Percentiles rank a stretch among this genome's conserved stretches.
phyloP scores from a whole-genome alignment of 495 filamentous ascomycete species.

The Usnea hakonensis region DNA sequence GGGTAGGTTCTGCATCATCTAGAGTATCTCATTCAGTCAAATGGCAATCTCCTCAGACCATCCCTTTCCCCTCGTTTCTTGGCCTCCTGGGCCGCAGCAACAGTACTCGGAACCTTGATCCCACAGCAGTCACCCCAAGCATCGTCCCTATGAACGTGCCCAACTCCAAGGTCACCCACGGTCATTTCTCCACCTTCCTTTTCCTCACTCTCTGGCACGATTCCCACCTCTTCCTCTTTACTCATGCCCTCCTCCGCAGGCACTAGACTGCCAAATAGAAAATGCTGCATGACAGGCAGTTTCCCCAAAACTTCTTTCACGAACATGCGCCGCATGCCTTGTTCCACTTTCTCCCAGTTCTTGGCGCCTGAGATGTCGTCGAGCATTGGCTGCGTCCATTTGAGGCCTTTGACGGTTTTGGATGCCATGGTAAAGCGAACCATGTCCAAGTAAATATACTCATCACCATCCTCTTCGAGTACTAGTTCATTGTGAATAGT shows the following conservation, averaged over 20 bases:
- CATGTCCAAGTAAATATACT: slow-evolving; percentile 85
- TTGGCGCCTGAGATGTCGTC: slow-evolving; percentile 94
- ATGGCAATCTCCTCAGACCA: slow-evolving; percentile 75
- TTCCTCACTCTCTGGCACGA: slow-evolving; percentile 43
- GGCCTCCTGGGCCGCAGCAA: slow-evolving; percentile 81
- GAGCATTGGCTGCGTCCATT: slow-evolving; percentile 98
- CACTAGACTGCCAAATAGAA: slow-evolving; percentile 80
- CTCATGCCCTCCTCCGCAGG: slow-evolving; percentile 73
- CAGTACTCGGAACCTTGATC: slow-evolving; percentile 91
- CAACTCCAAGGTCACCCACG: slow-evolving; percentile 54
- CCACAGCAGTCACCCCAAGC: slow-evolving; percentile 97
- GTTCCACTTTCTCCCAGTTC: slow-evolving; percentile 87
- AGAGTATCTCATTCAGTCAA: slow-evolving; percentile 53
- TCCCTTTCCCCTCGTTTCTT: slow-evolving; percentile 61
- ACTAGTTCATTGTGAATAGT: slow-evolving; percentile 78
- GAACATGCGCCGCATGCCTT: slow-evolving; percentile 95
- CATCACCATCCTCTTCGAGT: slow-evolving; percentile 74
- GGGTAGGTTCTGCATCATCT: no score
- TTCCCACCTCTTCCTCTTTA: slow-evolving; percentile 26
- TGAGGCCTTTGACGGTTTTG: slow-evolving; percentile 89
- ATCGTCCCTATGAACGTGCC: slow-evolving; percentile 59
- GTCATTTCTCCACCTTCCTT: slow-evolving; percentile 46
- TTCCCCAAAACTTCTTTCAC: slow-evolving; percentile 87
- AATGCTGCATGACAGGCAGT: slow-evolving; percentile 97
- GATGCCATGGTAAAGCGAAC: slow-evolving; percentile 90